Evolutionary conservation across 805 yeast genomes (phyloP).

Genomic region (Myxozyma sirexii): DNA sequence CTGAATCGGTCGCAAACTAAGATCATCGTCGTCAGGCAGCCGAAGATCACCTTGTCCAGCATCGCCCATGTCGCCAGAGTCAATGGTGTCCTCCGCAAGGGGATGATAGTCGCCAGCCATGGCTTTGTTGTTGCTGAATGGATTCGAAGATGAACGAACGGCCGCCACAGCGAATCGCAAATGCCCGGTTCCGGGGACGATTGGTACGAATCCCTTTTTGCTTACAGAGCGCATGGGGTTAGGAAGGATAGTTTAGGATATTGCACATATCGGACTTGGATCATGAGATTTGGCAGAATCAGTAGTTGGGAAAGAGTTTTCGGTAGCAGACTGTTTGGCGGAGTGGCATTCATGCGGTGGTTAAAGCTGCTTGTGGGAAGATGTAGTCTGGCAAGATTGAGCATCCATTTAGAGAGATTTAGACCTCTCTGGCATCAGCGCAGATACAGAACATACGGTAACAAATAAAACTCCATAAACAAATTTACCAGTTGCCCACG

Average conservation of each 20-base stretch:
- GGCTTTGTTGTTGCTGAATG: background rate
- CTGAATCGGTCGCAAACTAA: slow-evolving; percentile 18
- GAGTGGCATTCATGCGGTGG: no score
- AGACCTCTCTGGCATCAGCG: no score
- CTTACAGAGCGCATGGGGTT: background rate
- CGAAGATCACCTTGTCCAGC: slow-evolving; percentile 1
- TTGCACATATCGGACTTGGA: no score
- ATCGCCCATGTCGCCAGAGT: background rate
- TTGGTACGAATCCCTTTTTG: background rate
- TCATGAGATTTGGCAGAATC: no score
- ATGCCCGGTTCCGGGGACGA: background rate
- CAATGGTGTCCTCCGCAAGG: background rate
- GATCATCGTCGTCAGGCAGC: slow-evolving; percentile 12
- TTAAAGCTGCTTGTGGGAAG: no score
- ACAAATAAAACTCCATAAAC: no score
- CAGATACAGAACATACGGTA: no score
- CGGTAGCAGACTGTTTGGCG: no score
- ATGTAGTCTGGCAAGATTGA: no score
- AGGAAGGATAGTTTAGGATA: no score
- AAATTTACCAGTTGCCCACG: background rate
- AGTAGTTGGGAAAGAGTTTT: no score
- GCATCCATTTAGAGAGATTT: no score
- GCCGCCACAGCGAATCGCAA: background rate
- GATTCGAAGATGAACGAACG: background rate
- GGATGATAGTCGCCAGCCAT: slow-evolving; percentile 1